A percentile compares a stretch with the other conserved stretches of the same genome.
These are phyloP conservation scores for Selaginella moellendorffii DNA, from an alignment of 75 land plant genomes.

Conservation along the genomic window DNA sequence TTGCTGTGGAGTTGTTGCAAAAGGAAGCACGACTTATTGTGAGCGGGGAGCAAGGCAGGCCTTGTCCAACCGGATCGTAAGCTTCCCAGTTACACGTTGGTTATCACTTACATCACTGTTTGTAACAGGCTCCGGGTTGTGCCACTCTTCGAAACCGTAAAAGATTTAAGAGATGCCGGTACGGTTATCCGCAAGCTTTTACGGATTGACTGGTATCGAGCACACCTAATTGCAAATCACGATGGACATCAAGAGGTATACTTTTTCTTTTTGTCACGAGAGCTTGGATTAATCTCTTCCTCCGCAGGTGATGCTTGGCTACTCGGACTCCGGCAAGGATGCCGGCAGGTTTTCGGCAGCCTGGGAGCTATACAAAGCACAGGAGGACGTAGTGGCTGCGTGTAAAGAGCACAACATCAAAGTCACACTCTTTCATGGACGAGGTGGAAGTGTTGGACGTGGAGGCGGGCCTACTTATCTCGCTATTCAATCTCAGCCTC, in stretches of 20 bases:
- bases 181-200: conserved; percentile 64
- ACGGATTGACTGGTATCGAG: conserved; percentile 80
- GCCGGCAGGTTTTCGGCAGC: conserved; percentile 3
- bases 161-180: conserved; percentile 79
- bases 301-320: conserved; percentile 13
- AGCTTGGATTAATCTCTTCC: too few species aligned
- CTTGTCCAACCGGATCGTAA: conserved; percentile 74
- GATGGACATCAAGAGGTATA: conserved; percentile 78
- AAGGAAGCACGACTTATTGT: conserved; percentile 83
- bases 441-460: conserved; percentile 94
- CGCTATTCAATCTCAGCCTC: conserved; percentile 95
- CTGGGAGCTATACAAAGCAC: conserved; percentile 8
- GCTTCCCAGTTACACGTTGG: conserved; percentile 3
- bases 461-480: conserved; percentile 95
- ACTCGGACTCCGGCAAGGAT: conserved; percentile 9
- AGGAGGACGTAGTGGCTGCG: conserved; percentile 43
- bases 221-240: conserved; percentile 70
- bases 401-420: conserved; percentile 76
- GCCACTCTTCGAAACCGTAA: conserved; percentile 90
- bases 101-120: not conserved
- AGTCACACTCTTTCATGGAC: conserved; percentile 85
- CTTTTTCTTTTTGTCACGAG: too few species aligned
- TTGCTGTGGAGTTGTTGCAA: conserved; percentile 86
- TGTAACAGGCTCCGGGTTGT: conserved; percentile 66
- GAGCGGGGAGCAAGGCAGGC: conserved; percentile 69